Conservation (phyloP, 192 early-diverging fungal genomes). For the Backusella morwellensis region DNA sequence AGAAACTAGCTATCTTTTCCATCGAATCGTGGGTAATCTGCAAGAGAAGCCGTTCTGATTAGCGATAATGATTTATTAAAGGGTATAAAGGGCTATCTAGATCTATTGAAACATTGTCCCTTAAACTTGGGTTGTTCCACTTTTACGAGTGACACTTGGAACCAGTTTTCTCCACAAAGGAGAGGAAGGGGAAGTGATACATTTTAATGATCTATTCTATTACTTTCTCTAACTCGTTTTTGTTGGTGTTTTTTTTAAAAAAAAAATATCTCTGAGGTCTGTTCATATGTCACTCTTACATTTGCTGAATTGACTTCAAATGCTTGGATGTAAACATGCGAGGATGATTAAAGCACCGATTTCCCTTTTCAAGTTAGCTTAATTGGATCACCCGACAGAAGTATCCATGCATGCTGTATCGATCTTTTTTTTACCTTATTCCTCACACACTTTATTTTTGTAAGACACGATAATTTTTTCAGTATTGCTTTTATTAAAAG, state of each 20-base stretch:
- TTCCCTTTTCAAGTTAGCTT: background rate
- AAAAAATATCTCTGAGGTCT: background rate
- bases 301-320: background rate
- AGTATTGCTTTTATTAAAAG: background rate
- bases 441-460: background rate
- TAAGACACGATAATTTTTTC: background rate
- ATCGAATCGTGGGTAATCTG: background rate
- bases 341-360: constrained; percentile 6
- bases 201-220: background rate
- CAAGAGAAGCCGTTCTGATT: background rate
- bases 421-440: background rate
- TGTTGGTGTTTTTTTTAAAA: background rate
- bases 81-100: background rate
- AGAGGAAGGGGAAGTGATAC: background rate
- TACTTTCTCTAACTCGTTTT: background rate
- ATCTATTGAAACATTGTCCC: constrained; percentile 4
- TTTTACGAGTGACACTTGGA: background rate
- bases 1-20: background rate
- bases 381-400: background rate
- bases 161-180: background rate
- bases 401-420: background rate
- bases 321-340: background rate
- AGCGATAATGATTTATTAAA: background rate
- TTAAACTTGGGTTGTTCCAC: background rate
- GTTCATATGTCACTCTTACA: background rate